Conservation (phyloP, 2,329 filamentous ascomycete species). For the Rhinocladiella mackenziei region DNA sequence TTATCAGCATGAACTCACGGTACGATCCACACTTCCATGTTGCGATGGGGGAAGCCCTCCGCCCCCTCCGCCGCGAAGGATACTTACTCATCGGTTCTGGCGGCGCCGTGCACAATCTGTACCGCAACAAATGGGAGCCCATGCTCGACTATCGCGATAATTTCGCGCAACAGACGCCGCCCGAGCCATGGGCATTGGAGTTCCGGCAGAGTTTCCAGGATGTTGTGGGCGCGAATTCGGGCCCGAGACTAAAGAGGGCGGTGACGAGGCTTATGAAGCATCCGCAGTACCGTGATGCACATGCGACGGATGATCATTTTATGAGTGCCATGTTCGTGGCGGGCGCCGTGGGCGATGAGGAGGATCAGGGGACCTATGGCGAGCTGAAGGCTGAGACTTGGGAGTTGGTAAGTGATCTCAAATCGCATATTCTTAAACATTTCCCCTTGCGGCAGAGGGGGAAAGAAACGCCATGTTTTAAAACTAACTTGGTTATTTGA, state of each 20-base stretch:
- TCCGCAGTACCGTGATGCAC: slow-evolving; percentile 61
- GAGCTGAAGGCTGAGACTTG: slow-evolving; percentile 56
- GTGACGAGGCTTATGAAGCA: slow-evolving; percentile 65
- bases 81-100: slow-evolving; percentile 59
- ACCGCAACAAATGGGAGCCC: slow-evolving; percentile 61
- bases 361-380: slow-evolving; percentile 44
- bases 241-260: slow-evolving; percentile 52
- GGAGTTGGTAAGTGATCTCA: slow-evolving; percentile 41
- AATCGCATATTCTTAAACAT: background rate
- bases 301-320: slow-evolving; percentile 67
- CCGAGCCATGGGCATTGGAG: slow-evolving; percentile 58
- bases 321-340: slow-evolving; percentile 63
- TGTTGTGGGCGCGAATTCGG: slow-evolving; percentile 52
- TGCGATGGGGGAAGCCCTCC: slow-evolving; percentile 55
- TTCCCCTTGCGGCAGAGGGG: too few relatives aligned
- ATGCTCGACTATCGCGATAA: slow-evolving; percentile 64
- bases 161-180: slow-evolving; percentile 57
- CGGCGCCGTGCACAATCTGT: slow-evolving; percentile 67
- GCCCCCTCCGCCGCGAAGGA: slow-evolving; percentile 51
- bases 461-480: background rate
- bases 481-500: background rate
- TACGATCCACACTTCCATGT: slow-evolving; percentile 57
- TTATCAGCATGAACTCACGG: slow-evolving; percentile 53
- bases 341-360: slow-evolving; percentile 50
- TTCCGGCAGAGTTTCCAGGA: slow-evolving; percentile 64